These are phyloP conservation scores for Mycosarcoma mackinlayi DNA, from an alignment of 1,284 basidiomycete species.

Conservation along the genomic window DNA sequence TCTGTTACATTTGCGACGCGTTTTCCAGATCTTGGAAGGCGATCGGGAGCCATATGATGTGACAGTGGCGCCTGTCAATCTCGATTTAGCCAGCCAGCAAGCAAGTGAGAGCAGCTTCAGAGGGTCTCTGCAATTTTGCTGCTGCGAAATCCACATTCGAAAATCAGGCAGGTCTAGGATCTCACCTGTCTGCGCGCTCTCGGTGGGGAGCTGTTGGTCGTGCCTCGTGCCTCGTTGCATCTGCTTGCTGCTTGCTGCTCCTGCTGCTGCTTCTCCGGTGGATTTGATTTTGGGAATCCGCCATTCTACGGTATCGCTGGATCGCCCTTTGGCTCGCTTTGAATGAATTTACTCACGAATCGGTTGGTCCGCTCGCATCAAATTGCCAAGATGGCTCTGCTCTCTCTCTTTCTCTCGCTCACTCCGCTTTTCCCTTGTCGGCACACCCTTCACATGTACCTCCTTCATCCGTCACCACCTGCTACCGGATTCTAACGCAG, in stretches of 20 bases:
- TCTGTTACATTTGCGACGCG: constrained; percentile 1
- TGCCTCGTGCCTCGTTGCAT: neutral
- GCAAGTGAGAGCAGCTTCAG: no score
- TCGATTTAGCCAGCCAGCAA: no score
- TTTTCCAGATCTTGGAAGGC: no score
- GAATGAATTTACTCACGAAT: neutral
- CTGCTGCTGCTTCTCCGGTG: neutral
- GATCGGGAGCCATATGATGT: no score
- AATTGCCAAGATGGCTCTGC: neutral
- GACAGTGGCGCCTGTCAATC: no score
- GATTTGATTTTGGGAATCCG: constrained; percentile 3
- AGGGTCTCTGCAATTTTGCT: no score
- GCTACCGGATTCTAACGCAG: no score
- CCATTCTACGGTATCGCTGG: no score
- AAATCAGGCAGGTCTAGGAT: neutral
- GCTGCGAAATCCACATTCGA: no score
- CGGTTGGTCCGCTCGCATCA: constrained; percentile 6
- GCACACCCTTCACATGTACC: constrained; percentile 1
- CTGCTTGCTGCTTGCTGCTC: neutral
- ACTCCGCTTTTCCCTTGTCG: neutral
- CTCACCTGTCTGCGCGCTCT: neutral
- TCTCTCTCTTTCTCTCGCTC: neutral
- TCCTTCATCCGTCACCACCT: no score
- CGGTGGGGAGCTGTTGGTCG: no score
- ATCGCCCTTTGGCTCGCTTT: neutral